Evolutionary conservation across 306 rosid genomes (phyloP), one percentile per base, ranked within the genome.

Genomic region (Vicia sativa): DNA sequence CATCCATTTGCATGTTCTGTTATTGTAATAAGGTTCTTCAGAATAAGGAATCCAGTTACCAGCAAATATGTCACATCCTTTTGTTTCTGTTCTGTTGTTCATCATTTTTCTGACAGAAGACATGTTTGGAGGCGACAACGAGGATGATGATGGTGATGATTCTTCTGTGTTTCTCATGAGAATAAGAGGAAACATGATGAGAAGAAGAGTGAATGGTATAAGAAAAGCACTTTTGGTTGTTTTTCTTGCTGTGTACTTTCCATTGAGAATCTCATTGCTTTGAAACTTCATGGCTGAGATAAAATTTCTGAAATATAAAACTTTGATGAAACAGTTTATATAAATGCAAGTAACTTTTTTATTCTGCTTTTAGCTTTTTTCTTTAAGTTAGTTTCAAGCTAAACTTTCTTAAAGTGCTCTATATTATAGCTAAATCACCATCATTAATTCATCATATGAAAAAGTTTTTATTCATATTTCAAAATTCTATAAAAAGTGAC

Each of bases 21-120:
- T 81, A n/a, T 78, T 81, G 79, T 93, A 93, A 25, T 81, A 85
- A 29, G 92, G 90, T 9, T 71, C 86, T 10, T 69, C 54, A 1
- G 77, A 68, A 37, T 77, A 48, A 12, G 90, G 89, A 75, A 88
- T 63, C 99, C 99, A 90, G 2, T 77, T 78, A 11, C 99, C 99
- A 13, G 70, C 67, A 57, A 86, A 91, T 21, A 93, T 34, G 62
- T 88, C 61, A 50, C 98, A 93, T 19, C 23, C 38, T 28, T 78
- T 75, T 28, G 16, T 15, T 57, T 71, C 75, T 31, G 31, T 46
- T 52, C 5, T 55, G 19, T 53, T 45, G 68, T 72, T 74, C 55
- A 44, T 45, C 54, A 44, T 46, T 31, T 13, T 49, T 11, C 57
- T 37, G 48, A 19, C 49, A 46, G 29, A 28, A 56, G 76, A 62